Evolutionary conservation across 768 basidiomycete species (phyloP).

Genomic region (Exidia glandulosa): DNA sequence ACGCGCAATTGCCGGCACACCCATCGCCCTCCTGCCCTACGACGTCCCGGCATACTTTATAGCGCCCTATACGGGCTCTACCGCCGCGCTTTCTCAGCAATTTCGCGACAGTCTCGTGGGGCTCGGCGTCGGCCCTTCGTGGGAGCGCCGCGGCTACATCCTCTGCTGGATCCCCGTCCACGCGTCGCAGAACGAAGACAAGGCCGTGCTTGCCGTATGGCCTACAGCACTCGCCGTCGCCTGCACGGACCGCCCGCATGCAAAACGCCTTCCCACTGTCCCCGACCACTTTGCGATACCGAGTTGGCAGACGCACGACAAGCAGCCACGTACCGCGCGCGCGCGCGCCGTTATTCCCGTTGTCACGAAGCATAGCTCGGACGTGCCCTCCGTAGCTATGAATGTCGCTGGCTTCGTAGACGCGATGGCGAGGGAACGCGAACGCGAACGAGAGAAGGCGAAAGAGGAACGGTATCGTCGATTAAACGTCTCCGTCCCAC

Average conservation of each 20-base stretch:
- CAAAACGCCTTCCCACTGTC: constrained; percentile 36
- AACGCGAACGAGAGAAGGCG: constrained; percentile 64
- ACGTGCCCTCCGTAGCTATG: constrained; percentile 40
- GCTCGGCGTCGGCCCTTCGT: constrained; percentile 28
- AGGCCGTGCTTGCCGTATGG: constrained; percentile 65
- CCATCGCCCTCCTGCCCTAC: constrained; percentile 59
- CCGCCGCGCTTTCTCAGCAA: constrained; percentile 45
- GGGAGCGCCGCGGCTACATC: constrained; percentile 30
- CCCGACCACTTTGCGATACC: constrained; percentile 42
- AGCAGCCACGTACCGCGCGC: constrained; percentile 1
- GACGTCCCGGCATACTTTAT: constrained; percentile 66
- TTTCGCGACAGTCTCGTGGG: constrained; percentile 56
- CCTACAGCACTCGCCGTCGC: constrained; percentile 48
- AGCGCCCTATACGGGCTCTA: constrained; percentile 58
- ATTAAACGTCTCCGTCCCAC: not conserved
- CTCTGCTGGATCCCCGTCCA: constrained; percentile 68
- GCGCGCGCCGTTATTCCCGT: constrained; percentile 38
- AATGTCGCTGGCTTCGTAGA: constrained; percentile 68
- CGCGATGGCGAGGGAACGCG: constrained; percentile 61
- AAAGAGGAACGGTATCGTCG: constrained; percentile 34
- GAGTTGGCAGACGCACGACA: not conserved
- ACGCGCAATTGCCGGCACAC: constrained; percentile 36
- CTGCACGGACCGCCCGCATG: constrained; percentile 27
- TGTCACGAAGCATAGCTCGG: constrained; percentile 32
- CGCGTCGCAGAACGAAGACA: constrained; percentile 72